Base-by-base conservation (phyloP, 352 stramenopile species). In the Phytopythium aichiense region DNA sequence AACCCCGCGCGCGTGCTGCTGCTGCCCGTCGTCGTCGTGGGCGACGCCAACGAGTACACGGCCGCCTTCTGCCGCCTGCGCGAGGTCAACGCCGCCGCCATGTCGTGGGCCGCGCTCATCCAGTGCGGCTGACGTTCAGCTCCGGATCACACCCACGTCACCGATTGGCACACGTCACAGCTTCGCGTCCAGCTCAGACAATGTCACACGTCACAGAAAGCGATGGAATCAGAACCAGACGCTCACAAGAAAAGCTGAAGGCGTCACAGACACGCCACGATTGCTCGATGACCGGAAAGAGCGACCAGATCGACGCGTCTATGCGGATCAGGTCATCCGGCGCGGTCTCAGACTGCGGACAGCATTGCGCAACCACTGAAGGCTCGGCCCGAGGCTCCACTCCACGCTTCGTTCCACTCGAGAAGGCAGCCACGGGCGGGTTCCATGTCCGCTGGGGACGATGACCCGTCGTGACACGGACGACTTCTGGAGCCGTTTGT, bases 11-110 rank as follows among this genome's bases (percentile, higher is more conserved):
- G 70, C 7, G 60, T 74, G 16, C 45, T 75, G 22, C 54, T 75
- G 1, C 38, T 75, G 4, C 68, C 58, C 22, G 57, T 65, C 13
- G 58, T 52, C 4, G 68, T 69, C 13, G 55, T 71, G 12, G 67
- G 45, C 15, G 64, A 68, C 4, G 45, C 67, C 40, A 74, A 71
- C 25, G 67, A 74, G 42, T 71, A 71, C 56, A 68, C 67, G 15
- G 25, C 50, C 3, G 48, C 37, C 20, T 22, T 71, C 0, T 63
- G 65, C 20, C 30, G 64, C 3, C 51, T 74, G 28, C 61, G 65
- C 30, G 46, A 65, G 1, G 67, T 74, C 7, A 66, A 68, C 25
- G 57, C 64, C 0, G 62, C 60, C 0, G 64, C 67, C 16, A 40
- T 74, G 0, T 46, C 52, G 2, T 74, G 64, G 67, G 37, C 67